phyloP scores from a whole-genome alignment of 2,329 filamentous ascomycete species.

The Exophiala mesophila region DNA sequence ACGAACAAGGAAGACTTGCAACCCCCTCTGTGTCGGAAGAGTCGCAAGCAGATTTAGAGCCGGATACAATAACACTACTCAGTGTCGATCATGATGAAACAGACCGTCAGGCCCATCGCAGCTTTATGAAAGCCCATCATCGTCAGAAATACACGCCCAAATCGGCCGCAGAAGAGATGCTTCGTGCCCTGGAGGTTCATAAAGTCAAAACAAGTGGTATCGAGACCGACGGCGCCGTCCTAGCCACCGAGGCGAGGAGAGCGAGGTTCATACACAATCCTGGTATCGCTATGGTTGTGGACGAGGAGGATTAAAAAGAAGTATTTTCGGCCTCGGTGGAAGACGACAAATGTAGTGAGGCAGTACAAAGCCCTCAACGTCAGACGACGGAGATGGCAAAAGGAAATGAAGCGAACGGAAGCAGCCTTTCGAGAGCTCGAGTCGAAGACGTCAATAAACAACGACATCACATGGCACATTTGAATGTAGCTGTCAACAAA shows the following conservation, averaged over 20 bases:
- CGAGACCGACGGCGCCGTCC: conserved; percentile 48
- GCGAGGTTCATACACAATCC: conserved; percentile 49
- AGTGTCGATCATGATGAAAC: conserved; percentile 19
- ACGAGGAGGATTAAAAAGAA: conserved; percentile 24
- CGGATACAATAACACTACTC: conserved; percentile 33
- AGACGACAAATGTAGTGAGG: too few species aligned
- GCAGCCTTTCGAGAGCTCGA: too few species aligned
- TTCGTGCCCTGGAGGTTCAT: conserved; percentile 43
- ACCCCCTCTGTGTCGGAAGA: conserved; percentile 16
- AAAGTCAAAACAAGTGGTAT: conserved; percentile 51
- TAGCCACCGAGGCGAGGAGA: conserved; percentile 50
- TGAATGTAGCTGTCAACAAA: too few species aligned
- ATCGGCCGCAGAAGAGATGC: conserved; percentile 42
- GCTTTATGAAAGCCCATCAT: conserved; percentile 41
- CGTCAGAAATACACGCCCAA: conserved; percentile 36
- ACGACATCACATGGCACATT: too few species aligned
- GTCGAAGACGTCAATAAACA: too few species aligned
- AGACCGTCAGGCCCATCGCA: conserved; percentile 33
- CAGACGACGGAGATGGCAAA: too few species aligned
- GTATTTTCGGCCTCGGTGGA: too few species aligned
- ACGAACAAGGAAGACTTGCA: conserved; percentile 22
- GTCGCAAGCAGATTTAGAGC: conserved; percentile 30
- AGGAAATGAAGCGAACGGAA: too few species aligned
- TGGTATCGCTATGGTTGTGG: conserved; percentile 38
- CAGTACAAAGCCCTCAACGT: too few species aligned